Evolutionary conservation across 176 grass and related monocot genomes (phyloP).

Genomic region (Hordeum vulgare): MorexV3_pseudomolecules_assembly NC_058519.1:477298229-477298728

Average conservation of each 20-base stretch:
- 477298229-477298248: conserved; percentile 38
- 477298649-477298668: conserved; percentile 51
- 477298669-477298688: conserved; percentile 55
- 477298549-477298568: conserved; percentile 19
- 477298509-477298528: conserved; percentile 69
- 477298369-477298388: neutral
- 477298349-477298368: conserved; percentile 41
- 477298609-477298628: conserved; percentile 71
- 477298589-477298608: conserved; percentile 67
- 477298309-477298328: conserved; percentile 31
- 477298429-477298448: conserved; percentile 53
- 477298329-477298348: conserved; percentile 31
- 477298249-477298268: conserved; percentile 43
- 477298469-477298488: conserved; percentile 48
- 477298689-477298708: conserved; percentile 85
- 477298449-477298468: conserved; percentile 69
- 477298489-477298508: conserved; percentile 77
- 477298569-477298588: conserved; percentile 36
- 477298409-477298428: conserved; percentile 56
- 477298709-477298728: conserved; percentile 46
- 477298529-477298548: conserved; percentile 59
- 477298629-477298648: conserved; percentile 61
- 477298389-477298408: conserved; percentile 33
- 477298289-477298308: conserved; percentile 26
- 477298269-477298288: conserved; percentile 23